Conservation (phyloP, 371 early-diverging fungal species). For the Lichtheimia ornata region DNA sequence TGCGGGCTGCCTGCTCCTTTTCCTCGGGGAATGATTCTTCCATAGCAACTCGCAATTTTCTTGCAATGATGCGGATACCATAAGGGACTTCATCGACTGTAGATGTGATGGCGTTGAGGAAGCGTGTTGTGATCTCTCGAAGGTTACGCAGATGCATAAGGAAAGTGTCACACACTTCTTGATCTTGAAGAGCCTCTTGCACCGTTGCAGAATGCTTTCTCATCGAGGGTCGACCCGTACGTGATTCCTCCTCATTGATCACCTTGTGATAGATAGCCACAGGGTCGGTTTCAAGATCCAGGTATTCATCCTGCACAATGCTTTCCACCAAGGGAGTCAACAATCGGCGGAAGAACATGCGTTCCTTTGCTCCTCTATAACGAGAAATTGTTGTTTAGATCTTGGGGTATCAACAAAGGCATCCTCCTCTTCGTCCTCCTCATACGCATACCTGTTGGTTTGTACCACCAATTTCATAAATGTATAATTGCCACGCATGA, state of each 20-base stretch:
- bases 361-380: constrained; percentile 90
- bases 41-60: constrained; percentile 78
- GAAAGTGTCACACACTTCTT: constrained; percentile 81
- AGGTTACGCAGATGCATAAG: constrained; percentile 76
- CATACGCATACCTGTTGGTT: constrained; percentile 68
- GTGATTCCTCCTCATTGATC: constrained; percentile 88
- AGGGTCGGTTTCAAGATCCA: constrained; percentile 93
- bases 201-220: constrained; percentile 78
- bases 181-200: constrained; percentile 84
- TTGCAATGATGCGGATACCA: constrained; percentile 95
- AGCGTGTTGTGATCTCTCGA: constrained; percentile 75
- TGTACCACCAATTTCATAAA: constrained; percentile 95
- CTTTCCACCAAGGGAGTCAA: constrained; percentile 79
- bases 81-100: constrained; percentile 89
- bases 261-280: constrained; percentile 85
- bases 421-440: neutral
- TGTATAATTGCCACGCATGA: constrained; percentile 91
- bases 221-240: constrained; percentile 81
- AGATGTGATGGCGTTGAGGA: constrained; percentile 77
- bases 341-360: constrained; percentile 85
- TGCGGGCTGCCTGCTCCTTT: constrained; percentile 76
- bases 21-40: constrained; percentile 82
- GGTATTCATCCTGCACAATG: constrained; percentile 71
- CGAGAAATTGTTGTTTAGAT: constrained; percentile 2
- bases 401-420: neutral